Percentiles rank a stretch among this genome's conserved stretches.
Conservation (phyloP, 1,284 basidiomycete genomes). For the Pholiota adiposa region DNA sequence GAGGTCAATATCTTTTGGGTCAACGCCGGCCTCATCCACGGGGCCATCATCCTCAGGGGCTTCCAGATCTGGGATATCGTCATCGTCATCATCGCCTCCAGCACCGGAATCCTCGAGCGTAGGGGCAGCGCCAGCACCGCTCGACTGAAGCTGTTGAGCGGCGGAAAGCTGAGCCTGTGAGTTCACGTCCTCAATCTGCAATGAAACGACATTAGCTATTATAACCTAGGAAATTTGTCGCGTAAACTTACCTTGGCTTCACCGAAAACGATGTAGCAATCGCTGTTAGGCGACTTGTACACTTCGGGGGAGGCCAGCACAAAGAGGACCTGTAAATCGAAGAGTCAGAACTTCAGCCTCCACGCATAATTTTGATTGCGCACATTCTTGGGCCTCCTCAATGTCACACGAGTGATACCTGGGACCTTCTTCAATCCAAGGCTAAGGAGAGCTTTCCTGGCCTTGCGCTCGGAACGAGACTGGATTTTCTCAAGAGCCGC, state of each 20-base stretch:
- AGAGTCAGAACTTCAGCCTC: background rate
- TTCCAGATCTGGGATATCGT: constrained; percentile 84
- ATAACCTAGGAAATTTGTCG: background rate
- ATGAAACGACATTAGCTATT: background rate
- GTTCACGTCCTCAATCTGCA: constrained; percentile 89
- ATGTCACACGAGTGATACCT: constrained; percentile 93
- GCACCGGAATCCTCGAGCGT: constrained; percentile 58
- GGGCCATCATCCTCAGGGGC: constrained; percentile 78
- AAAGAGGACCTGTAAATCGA: constrained; percentile 75
- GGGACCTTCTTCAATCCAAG: constrained; percentile 92
- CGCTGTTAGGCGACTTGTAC: constrained; percentile 96
- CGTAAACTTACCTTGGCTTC: constrained; percentile 80
- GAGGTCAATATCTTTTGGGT: constrained; percentile 94
- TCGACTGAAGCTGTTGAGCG: constrained; percentile 80
- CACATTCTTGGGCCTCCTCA: constrained; percentile 94
- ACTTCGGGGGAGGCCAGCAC: constrained; percentile 95
- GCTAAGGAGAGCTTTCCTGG: constrained; percentile 85
- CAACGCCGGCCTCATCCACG: constrained; percentile 82
- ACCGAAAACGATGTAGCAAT: constrained; percentile 99
- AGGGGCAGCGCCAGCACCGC: constrained; percentile 51
- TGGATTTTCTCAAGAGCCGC: constrained; percentile 92
- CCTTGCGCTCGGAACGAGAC: constrained; percentile 90
- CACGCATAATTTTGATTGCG: constrained; percentile 28
- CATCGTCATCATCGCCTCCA: constrained; percentile 61
- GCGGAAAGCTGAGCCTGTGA: constrained; percentile 83